These are phyloP conservation scores for Neofusicoccum laricinum DNA, from an alignment of 2,329 filamentous ascomycete genomes.

Conservation along the genomic window DNA sequence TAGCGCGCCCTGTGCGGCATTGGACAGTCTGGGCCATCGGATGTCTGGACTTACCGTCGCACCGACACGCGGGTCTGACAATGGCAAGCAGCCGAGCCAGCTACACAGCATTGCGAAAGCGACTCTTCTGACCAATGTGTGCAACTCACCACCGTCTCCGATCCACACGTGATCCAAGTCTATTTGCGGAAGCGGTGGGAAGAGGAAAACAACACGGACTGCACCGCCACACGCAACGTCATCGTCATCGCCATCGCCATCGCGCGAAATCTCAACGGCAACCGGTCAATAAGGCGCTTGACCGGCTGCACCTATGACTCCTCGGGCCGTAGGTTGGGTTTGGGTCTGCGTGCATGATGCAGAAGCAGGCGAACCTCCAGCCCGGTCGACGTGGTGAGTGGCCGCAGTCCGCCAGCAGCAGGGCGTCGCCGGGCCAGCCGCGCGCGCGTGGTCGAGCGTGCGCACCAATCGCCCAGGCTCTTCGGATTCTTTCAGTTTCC, in stretches of 20 bases:
- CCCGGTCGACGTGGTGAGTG: conserved; percentile 4
- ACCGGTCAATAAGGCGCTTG: conserved; percentile 6
- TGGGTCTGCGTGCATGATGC: conserved; percentile 10
- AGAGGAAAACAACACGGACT: background rate
- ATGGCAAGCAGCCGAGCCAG: background rate
- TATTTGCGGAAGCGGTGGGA: background rate
- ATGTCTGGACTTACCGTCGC: background rate
- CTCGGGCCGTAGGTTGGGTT: conserved; percentile 1
- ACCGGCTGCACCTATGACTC: conserved; percentile 12
- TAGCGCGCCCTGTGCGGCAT: conserved; percentile 1
- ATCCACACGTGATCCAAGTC: background rate
- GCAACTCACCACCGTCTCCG: background rate
- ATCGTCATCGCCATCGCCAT: background rate
- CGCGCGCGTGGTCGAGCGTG: background rate
- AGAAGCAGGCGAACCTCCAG: background rate
- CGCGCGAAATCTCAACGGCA: background rate
- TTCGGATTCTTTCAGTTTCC: background rate
- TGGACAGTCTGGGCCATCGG: background rate
- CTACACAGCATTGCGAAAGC: background rate
- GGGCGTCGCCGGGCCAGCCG: conserved; percentile 2
- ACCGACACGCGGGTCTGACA: conserved; percentile 13
- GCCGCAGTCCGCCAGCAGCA: background rate
- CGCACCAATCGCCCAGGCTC: background rate
- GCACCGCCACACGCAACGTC: conserved; percentile 12
- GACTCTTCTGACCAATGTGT: conserved; percentile 5